Evolutionary conservation across 441 rosid genomes (phyloP), one percentile per base, ranked within the genome.

Genomic region (Gossypium schwendimanii): DNA sequence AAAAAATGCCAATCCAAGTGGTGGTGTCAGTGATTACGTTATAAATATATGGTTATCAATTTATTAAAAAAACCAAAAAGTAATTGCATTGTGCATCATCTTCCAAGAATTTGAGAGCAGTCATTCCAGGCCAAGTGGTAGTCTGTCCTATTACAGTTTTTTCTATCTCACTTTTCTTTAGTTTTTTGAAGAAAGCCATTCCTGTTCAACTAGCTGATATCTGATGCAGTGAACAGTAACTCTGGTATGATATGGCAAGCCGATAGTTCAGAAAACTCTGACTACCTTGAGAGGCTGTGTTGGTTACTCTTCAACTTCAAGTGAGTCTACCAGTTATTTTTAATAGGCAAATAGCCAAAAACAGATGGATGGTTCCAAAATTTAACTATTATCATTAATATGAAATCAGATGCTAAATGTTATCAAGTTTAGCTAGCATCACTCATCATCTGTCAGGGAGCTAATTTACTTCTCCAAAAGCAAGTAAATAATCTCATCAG

Each of bases 391-490:
- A 15, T 28, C 23, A 26, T 26, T 9, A 26, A 67, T 66, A 67
- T 67, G 12, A 23, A 50, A 26, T 50, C 17, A 49, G 53, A 67
- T 52, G 24, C 60, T 52, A n/a, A 9, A 4, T 26, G 28, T 67
- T 49, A 50, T 28, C 60, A 31, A 52, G 26, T 52, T 52, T 52
- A 52, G 17, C 24, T 10, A 17, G 28, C 28, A 50, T 67, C 59
- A 67, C n/a, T 26, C 59, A 49, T 67, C 41, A 26, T 49, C 44
- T 49, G 59, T 67, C 17, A 1, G n/a, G 41, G 36, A 7, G 71
- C 44, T 18, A 26, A 49, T 24, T 66, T 24, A 24, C 70, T 66
- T 66, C 70, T 66, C 26, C 28, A 68, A 52, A 52, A 68, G 60
- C 60, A 52, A 15, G 17, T 28, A 50, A 68, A 9, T 17, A 17